A percentile compares a stretch with the other conserved stretches of the same genome.
Conservation (phyloP, 225 moss, liverwort and hornwort species). For the Anthoceros angustus region DNA sequence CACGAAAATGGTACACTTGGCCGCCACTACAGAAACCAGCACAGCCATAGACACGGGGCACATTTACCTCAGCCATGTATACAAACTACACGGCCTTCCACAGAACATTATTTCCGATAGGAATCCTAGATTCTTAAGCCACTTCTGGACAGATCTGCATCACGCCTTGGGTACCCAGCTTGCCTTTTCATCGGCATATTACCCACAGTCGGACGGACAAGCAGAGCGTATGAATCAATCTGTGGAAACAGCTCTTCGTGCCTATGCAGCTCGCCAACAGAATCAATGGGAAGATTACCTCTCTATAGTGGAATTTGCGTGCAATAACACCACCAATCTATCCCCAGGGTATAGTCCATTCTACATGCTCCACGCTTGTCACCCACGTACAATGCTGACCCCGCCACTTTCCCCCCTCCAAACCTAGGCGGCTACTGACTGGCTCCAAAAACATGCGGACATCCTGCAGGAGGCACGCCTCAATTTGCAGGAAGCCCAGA, state of each 20-base stretch:
- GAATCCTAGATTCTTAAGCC: background rate
- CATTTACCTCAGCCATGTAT: conserved; percentile 5
- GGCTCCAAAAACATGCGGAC: background rate
- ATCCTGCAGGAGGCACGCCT: background rate
- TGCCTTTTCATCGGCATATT: background rate
- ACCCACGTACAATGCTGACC: background rate
- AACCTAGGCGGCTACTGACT: background rate
- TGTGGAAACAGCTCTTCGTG: conserved; percentile 5
- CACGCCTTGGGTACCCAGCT: background rate
- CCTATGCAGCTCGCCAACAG: conserved; percentile 5
- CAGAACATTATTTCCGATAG: conserved; percentile 7
- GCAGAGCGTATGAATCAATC: conserved; percentile 8
- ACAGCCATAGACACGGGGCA: background rate
- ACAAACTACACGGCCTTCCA: conserved; percentile 3
- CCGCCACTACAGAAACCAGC: background rate
- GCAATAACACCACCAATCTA: background rate
- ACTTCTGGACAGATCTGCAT: conserved; percentile 7
- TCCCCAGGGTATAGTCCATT: background rate
- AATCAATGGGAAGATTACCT: conserved; percentile 7
- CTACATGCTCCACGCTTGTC: background rate
- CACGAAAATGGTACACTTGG: conserved; percentile 7
- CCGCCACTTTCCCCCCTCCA: background rate
- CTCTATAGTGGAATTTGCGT: conserved; percentile 5
- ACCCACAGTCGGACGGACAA: conserved; percentile 8
- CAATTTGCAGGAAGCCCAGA: background rate